phyloP scores from a whole-genome alignment of 495 filamentous ascomycete genomes.

The Podospora pseudoanserina region DNA sequence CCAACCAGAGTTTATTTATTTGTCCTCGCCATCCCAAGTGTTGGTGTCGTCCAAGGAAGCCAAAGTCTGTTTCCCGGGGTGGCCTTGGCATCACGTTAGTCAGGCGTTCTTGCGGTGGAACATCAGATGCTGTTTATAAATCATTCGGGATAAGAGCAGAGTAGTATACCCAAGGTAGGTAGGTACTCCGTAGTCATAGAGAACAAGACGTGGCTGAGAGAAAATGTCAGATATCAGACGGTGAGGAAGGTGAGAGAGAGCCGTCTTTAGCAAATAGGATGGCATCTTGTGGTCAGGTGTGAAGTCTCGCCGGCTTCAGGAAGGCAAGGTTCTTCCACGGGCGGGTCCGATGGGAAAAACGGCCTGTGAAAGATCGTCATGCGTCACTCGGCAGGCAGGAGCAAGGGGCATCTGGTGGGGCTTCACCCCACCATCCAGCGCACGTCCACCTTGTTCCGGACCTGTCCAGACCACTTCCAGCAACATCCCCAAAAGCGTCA shows the following conservation, averaged over 20 bases:
- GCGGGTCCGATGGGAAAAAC: background rate
- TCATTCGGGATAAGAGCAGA: background rate
- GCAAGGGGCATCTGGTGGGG: background rate
- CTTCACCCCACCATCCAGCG: slow-evolving; percentile 6
- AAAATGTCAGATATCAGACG: background rate
- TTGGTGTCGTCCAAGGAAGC: background rate
- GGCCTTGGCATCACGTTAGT: no score
- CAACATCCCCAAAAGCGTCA: background rate
- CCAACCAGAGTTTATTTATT: background rate
- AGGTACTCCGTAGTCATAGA: background rate
- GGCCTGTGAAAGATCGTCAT: slow-evolving; percentile 4
- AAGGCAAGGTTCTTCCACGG: background rate
- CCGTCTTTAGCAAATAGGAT: background rate
- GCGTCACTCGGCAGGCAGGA: slow-evolving; percentile 4
- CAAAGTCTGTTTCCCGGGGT: background rate
- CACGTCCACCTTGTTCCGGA: slow-evolving; percentile 1
- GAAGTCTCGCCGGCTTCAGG: background rate
- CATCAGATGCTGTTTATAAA: background rate
- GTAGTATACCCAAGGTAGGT: no score
- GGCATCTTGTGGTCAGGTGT: background rate
- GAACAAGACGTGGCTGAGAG: background rate
- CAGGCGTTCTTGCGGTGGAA: background rate
- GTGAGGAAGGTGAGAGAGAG: background rate
- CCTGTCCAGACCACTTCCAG: background rate
- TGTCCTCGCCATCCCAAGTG: background rate